These are phyloP conservation scores for Gomphus sp. DNA, from an alignment of 1,284 basidiomycete genomes.

Conservation along the genomic window DNA sequence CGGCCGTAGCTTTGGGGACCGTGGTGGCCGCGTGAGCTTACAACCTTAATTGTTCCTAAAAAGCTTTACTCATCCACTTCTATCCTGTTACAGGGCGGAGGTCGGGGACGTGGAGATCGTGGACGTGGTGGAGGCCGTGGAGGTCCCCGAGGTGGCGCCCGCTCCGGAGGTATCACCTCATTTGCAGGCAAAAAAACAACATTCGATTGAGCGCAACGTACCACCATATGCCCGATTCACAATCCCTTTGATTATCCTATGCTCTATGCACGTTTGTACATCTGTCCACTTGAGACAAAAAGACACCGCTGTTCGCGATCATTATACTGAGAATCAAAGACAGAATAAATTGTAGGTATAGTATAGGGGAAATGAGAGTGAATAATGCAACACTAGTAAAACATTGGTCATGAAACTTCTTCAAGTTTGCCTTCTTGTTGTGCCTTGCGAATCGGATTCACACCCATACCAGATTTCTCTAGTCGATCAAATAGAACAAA, in stretches of 20 bases:
- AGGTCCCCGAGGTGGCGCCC: slow-evolving; percentile 33
- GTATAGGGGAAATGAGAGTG: not conserved
- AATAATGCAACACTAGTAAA: not conserved
- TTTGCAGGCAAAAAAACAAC: slow-evolving; percentile 79
- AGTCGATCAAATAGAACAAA: slow-evolving; percentile 85
- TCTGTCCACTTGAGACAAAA: not conserved
- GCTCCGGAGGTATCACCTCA: slow-evolving; percentile 66
- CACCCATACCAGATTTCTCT: slow-evolving; percentile 60
- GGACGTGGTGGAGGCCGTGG: slow-evolving; percentile 27
- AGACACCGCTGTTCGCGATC: not conserved
- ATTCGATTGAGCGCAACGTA: slow-evolving; percentile 35
- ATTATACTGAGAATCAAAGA: not conserved
- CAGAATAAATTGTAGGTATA: too few species aligned
- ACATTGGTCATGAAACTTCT: slow-evolving; percentile 2
- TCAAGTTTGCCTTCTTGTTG: slow-evolving; percentile 45
- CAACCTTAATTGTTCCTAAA: slow-evolving; percentile 14
- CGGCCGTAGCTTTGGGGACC: slow-evolving; percentile 33
- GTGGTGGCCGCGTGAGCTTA: slow-evolving; percentile 27
- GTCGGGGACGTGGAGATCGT: slow-evolving; percentile 30
- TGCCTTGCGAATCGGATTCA: slow-evolving; percentile 68
- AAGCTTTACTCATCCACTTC: slow-evolving; percentile 7
- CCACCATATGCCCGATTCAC: not conserved
- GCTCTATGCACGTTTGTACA: not conserved
- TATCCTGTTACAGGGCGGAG: slow-evolving; percentile 22
- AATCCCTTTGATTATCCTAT: not conserved